These are phyloP conservation scores for Amanita jacksonii DNA, from an alignment of 768 basidiomycete species.

Conservation along the genomic window DNA sequence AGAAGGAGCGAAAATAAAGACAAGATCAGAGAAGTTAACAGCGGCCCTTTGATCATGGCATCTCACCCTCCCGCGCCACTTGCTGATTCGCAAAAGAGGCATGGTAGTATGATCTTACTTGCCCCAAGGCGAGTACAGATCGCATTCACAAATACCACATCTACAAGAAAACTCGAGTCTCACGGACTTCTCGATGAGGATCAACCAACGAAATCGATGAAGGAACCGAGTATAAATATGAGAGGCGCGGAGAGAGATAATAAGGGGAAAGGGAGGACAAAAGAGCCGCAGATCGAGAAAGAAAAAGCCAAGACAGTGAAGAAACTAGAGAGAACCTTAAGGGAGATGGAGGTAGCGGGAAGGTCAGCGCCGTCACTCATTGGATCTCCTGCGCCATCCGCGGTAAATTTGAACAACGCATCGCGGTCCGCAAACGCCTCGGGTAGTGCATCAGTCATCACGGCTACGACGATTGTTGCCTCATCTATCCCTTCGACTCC, in stretches of 20 bases:
- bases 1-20: constrained; percentile 10
- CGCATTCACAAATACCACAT: constrained; percentile 67
- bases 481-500: constrained; percentile 1
- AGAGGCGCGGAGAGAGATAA: constrained; percentile 15
- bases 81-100: constrained; percentile 17
- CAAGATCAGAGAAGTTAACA: constrained; percentile 5
- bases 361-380: no score
- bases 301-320: constrained; percentile 10
- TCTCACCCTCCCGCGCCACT: constrained; percentile 2
- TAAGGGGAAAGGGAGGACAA: constrained; percentile 21
- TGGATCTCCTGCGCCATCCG: constrained; percentile 1
- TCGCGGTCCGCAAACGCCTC: constrained; percentile 2
- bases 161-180: constrained; percentile 56
- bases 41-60: constrained; percentile 4
- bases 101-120: constrained; percentile 48
- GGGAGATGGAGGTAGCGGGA: no score
- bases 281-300: constrained; percentile 15
- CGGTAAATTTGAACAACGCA: neutral
- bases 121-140: constrained; percentile 71
- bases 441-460: neutral
- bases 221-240: constrained; percentile 14
- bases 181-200: constrained; percentile 54
- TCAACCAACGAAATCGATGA: constrained; percentile 18
- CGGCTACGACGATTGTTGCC: constrained; percentile 2
- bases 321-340: no score